Percentiles rank a stretch among this genome's conserved stretches.
Conservation (phyloP, 805 yeast genomes). For the Helenozyma rhizophorensis region DNA sequence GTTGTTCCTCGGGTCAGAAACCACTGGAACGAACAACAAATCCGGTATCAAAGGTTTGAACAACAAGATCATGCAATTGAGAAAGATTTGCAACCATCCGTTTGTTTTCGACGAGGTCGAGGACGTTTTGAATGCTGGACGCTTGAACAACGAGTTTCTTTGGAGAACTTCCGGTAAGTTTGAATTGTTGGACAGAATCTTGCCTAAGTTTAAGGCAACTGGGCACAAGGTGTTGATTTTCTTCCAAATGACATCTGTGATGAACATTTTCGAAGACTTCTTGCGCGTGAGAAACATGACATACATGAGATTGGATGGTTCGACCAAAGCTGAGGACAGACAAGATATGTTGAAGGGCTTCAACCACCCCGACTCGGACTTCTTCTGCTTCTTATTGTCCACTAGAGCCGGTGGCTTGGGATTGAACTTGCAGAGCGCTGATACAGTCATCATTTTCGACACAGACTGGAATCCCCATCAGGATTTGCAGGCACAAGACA, state of each 20-base stretch:
- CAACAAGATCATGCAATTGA: slow-evolving; percentile 79
- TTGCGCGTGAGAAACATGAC: slow-evolving; percentile 61
- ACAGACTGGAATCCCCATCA: slow-evolving; percentile 93
- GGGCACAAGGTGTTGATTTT: slow-evolving; percentile 80
- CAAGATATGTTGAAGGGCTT: slow-evolving; percentile 67
- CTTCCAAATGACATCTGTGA: slow-evolving; percentile 86
- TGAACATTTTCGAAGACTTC: slow-evolving; percentile 88
- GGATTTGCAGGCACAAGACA: slow-evolving; percentile 85
- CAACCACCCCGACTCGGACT: slow-evolving; percentile 72
- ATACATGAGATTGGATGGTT: slow-evolving; percentile 76
- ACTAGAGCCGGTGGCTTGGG: slow-evolving; percentile 92
- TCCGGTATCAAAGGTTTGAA: slow-evolving; percentile 73
- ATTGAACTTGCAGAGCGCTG: slow-evolving; percentile 81
- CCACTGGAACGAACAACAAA: slow-evolving; percentile 46
- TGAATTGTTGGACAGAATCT: slow-evolving; percentile 67
- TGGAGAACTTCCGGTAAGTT: slow-evolving; percentile 82
- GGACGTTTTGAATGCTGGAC: slow-evolving; percentile 58
- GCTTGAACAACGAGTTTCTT: slow-evolving; percentile 58
- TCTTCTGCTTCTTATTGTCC: slow-evolving; percentile 72
- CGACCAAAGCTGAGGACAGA: slow-evolving; percentile 82
- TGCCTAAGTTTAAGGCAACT: slow-evolving; percentile 68
- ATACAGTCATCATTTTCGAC: slow-evolving; percentile 80
- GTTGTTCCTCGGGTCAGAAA: slow-evolving; percentile 60
- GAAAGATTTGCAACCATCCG: slow-evolving; percentile 85
- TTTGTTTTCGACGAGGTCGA: slow-evolving; percentile 84